Conservation (phyloP, 495 filamentous ascomycete genomes). For the Lineolata rhizophorae region DNA sequence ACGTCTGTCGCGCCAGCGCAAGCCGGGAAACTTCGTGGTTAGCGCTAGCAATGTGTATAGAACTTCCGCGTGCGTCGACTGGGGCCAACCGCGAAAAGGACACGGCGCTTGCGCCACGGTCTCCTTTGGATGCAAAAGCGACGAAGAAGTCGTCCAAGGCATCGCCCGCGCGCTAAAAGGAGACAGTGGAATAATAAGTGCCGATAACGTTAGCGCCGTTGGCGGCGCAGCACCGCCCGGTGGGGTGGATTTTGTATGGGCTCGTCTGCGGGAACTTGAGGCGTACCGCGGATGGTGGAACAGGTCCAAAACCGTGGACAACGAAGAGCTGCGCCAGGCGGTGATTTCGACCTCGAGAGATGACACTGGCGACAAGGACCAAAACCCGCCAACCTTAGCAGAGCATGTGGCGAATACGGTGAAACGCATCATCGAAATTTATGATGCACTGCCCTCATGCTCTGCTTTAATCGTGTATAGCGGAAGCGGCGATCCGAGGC, state of each 20-base stretch:
- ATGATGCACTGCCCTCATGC: slow-evolving; percentile 55
- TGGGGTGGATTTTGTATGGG: slow-evolving; percentile 80
- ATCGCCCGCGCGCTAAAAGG: slow-evolving; percentile 21
- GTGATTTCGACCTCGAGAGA: not conserved
- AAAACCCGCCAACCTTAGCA: slow-evolving; percentile 17
- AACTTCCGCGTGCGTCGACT: slow-evolving; percentile 68
- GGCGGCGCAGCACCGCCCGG: slow-evolving; percentile 33
- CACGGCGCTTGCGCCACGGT: slow-evolving; percentile 49
- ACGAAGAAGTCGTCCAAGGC: slow-evolving; percentile 51
- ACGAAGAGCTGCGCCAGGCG: slow-evolving; percentile 14
- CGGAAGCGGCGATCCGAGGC: slow-evolving; percentile 70
- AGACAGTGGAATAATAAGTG: no score
- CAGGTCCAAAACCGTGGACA: slow-evolving; percentile 12
- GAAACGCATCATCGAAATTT: slow-evolving; percentile 40
- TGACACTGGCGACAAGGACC: slow-evolving; percentile 1
- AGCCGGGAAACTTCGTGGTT: slow-evolving; percentile 27
- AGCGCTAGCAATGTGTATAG: slow-evolving; percentile 30
- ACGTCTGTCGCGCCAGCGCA: slow-evolving; percentile 40
- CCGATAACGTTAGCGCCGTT: slow-evolving; percentile 43
- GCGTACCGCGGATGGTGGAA: slow-evolving; percentile 67
- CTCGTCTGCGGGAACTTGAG: slow-evolving; percentile 68
- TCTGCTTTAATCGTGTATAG: slow-evolving; percentile 77
- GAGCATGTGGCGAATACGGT: slow-evolving; percentile 26
- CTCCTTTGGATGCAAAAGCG: slow-evolving; percentile 48
- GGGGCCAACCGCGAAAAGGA: slow-evolving; percentile 57